Evolutionary conservation across 306 rosid genomes (phyloP).

Genomic region (Cucurbita maxima): DNA sequence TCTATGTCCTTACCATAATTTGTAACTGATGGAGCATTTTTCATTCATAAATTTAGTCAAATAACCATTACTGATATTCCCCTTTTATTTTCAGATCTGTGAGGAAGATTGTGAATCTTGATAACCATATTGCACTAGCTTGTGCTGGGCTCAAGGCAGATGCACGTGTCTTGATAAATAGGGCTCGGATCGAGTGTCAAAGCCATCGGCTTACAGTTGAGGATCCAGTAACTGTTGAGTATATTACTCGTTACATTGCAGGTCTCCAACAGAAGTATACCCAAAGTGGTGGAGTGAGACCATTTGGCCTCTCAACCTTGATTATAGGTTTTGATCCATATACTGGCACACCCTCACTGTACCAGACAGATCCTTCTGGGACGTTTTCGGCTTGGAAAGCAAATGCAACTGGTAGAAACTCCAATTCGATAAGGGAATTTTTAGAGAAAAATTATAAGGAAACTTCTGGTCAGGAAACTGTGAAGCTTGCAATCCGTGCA

Average conservation of each 20-base stretch:
- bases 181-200: conserved; percentile 88
- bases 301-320: conserved; percentile 93
- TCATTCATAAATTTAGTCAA: not conserved
- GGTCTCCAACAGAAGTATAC: conserved; percentile 99
- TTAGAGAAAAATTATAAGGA: conserved; percentile 65
- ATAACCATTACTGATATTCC: not conserved
- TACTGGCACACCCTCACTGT: conserved; percentile 37
- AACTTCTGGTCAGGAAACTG: conserved; percentile 58
- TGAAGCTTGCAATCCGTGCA: conserved; percentile 87
- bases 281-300: conserved; percentile 96
- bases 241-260: conserved; percentile 86
- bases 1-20: not conserved
- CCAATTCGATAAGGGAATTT: conserved; percentile 43
- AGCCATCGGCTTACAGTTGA: conserved; percentile 93
- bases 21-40: not conserved
- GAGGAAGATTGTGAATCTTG: conserved; percentile 50
- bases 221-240: conserved; percentile 94
- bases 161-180: conserved; percentile 85
- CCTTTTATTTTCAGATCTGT: conserved; percentile 27
- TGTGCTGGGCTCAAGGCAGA: conserved; percentile 98
- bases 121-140: conserved; percentile 61
- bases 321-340: conserved; percentile 95
- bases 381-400: conserved; percentile 18
- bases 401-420: conserved; percentile 14
- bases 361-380: conserved; percentile 27